Evolutionary conservation across 306 rosid species (phyloP).

Genomic region (Dicorynia guianensis): DNA sequence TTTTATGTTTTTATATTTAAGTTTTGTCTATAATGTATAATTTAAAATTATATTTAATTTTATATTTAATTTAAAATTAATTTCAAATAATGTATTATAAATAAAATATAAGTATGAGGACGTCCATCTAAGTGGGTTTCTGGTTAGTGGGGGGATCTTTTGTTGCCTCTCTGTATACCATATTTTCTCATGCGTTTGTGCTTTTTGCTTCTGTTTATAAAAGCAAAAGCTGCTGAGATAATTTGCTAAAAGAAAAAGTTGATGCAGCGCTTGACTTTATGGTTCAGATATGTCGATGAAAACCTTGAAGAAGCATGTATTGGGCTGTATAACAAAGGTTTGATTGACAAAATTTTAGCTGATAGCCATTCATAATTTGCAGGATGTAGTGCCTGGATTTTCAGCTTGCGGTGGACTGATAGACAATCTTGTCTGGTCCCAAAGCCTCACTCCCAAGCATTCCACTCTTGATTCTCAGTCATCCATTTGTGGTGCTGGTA

Average conservation of each 20-base stretch:
- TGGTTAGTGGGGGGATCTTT: constrained; percentile 10
- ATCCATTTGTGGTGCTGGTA: constrained; percentile 62
- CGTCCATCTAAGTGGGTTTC: constrained; percentile 34
- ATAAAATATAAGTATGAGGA: too few relatives aligned
- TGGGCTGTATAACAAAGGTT: not conserved
- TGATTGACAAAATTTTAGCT: not conserved
- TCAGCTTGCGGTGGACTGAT: constrained; percentile 53
- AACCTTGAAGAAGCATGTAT: not conserved
- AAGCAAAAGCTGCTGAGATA: not conserved
- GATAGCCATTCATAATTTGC: constrained; percentile 33
- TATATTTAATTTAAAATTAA: too few relatives aligned
- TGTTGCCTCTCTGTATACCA: constrained; percentile 13
- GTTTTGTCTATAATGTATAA: too few relatives aligned
- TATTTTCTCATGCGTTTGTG: constrained; percentile 27
- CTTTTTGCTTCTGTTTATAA: constrained; percentile 9
- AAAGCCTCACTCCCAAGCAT: constrained; percentile 53
- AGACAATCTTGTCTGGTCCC: constrained; percentile 49
- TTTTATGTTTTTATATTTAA: too few relatives aligned
- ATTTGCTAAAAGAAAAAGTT: not conserved
- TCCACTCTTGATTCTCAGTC: constrained; percentile 76
- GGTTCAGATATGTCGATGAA: not conserved
- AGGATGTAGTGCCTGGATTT: constrained; percentile 60
- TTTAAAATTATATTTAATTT: too few relatives aligned
- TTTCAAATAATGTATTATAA: too few relatives aligned
- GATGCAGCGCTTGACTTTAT: not conserved